Base-by-base conservation (phyloP, 805 yeast species). In the Myxozyma sirexii region DNA sequence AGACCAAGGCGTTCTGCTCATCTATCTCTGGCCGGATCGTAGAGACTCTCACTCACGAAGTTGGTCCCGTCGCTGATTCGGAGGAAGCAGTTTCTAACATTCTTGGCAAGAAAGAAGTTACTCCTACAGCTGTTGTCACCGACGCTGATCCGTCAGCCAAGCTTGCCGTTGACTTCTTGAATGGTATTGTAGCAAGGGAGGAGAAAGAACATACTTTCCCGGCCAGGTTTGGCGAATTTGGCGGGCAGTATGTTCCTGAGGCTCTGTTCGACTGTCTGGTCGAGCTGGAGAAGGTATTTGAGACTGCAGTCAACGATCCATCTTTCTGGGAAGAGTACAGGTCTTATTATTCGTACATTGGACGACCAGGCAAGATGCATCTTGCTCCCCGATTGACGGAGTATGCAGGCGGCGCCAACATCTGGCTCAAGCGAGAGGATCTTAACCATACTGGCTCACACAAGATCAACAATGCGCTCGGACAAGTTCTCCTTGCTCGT, bases 161-260 rank as follows among this genome's bases (percentile, higher is more conserved):
- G 33, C 55, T 54, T 31, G 66, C 64, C 12, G 47, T 37, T 46
- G 49, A 52, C 19, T 62, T 60, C 46, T 39, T 62, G 41, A 54
- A 47, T 38, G 65, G 62, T 3, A 41, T 44, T 13, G 59, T 55
- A 15, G 29, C 29, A 17, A 42, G 23, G 19, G 65, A 56, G 23
- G 66, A 54, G 29, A 48, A 44, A 21, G 12, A 8, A n/a, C 44
- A 52, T 31, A 13, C 33, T 23, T 60, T 64, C 72, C 82, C 84
- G 67, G 87, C 93, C 58, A 81, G 87, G 64, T 93, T 93, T 69
- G 99, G 98, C 70, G 91, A 85, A 51, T 96, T 90, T 72, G 99
- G 99, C 73, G 99, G 99, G 61, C 99, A 94, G 78, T 94, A 90
- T 72, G 99, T 94, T 42, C 99, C 99, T 41, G 99, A 94, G 79